Base-by-base conservation (phyloP, 495 filamentous ascomycete genomes). In the Aspergillus nidulans region DNA sequence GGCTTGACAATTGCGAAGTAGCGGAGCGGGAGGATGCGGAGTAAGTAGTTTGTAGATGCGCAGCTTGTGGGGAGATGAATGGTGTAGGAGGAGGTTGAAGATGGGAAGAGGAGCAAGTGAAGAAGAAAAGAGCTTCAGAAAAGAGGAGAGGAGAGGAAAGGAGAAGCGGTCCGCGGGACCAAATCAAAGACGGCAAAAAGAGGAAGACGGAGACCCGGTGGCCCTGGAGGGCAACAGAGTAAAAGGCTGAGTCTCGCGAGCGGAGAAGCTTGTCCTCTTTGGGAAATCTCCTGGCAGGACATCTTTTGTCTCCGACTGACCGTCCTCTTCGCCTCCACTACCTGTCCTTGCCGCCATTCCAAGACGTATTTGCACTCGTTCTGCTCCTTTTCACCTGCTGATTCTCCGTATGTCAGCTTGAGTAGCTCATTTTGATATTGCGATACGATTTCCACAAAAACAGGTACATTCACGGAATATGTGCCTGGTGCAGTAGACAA, bases 321-420 rank as follows among this genome's bases (percentile, higher is more conserved):
- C 43, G 13, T 38, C 18, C 19, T 19, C 24, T 20, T 8, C 12
- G 41, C 58, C 46, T 44, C 50, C 24, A 46, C 43, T 53, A 47
- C 36, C 36, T 60, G 50, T 28, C 36, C 18, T 42, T 20, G 39
- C 57, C 39, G 39, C 57, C 65, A 60, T 62, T 43, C 6, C 45
- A 38, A 16, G 30, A 15, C 7, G 58, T 76, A 56, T 72, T 74
- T 76, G 59, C 64, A 66, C 73, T 76, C 66, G 42, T 80, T 80
- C 60, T 59, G 69, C 53, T 78, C 77, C 65, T 62, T 58, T 39
- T 2, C 16, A 28, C 23, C 13, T 8, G 54, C 36, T 61, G 57
- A 69, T 45, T 69, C 24, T 44, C 16, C n/a, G 0, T 41, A 23
- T 34, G 0, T 9, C 8, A 6, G 32, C 9, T 18, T 42, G 8